These are phyloP conservation scores for Neolecta irregularis DNA, from an alignment of 1,139 yeast species.

Conservation along the genomic window DNA sequence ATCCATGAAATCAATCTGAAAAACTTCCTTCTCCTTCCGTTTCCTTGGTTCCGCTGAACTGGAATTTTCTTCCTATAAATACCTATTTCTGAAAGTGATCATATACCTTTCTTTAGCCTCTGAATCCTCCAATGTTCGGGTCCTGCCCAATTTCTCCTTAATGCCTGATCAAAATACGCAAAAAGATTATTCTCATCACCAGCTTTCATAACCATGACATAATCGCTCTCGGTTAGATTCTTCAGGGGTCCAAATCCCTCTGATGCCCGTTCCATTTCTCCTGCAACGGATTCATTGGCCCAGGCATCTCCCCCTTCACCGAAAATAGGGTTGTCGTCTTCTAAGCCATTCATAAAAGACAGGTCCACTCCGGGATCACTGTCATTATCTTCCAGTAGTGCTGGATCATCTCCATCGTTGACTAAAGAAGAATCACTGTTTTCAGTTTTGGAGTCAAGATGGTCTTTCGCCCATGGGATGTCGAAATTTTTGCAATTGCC, in stretches of 20 bases:
- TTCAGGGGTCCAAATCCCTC: constrained; percentile 2
- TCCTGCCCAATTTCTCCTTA: constrained; percentile 71
- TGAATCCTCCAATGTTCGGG: constrained; percentile 88
- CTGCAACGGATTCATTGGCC: constrained; percentile 5
- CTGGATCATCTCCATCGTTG: background rate
- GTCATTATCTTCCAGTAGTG: constrained; percentile 15
- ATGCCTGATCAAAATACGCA: constrained; percentile 61
- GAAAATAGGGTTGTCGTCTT: constrained; percentile 12
- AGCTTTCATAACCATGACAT: constrained; percentile 2
- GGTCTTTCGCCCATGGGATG: constrained; percentile 1
- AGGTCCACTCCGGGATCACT: constrained; percentile 1
- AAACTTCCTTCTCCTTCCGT: constrained; percentile 24
- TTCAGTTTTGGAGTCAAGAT: constrained; percentile 1
- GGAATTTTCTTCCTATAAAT: constrained; percentile 2
- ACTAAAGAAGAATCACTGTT: constrained; percentile 2
- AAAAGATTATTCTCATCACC: constrained; percentile 47
- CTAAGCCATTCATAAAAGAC: constrained; percentile 17
- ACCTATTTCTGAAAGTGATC: constrained; percentile 17
- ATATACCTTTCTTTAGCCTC: constrained; percentile 30
- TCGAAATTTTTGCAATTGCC: constrained; percentile 1
- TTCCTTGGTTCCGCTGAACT: constrained; percentile 10
- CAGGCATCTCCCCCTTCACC: constrained; percentile 15
- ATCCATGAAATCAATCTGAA: constrained; percentile 37
- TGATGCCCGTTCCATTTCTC: constrained; percentile 1
- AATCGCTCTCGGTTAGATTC: constrained; percentile 3